These are phyloP conservation scores for Castanopsis chinensis DNA, from an alignment of 306 rosid species.

Conservation along the genomic window DNA sequence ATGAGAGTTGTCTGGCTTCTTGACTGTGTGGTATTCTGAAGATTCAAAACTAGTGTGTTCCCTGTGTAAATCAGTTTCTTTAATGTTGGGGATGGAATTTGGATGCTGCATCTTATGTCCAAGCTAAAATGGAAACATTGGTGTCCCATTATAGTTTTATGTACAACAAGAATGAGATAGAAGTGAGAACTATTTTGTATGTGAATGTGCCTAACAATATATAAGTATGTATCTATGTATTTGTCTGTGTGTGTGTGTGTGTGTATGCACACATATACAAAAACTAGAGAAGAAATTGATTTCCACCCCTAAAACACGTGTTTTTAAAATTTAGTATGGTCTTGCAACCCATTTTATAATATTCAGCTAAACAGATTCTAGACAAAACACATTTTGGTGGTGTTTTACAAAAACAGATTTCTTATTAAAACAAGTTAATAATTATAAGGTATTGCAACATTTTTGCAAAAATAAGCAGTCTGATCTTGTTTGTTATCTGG, in stretches of 20 bases:
- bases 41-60: neutral
- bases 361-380: neutral
- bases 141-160: neutral
- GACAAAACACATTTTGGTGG: neutral
- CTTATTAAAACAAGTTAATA: neutral
- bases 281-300: neutral
- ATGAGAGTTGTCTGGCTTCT: neutral
- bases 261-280: neutral
- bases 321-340: neutral
- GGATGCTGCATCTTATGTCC: neutral
- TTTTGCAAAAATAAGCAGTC: neutral
- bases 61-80: neutral
- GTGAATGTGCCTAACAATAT: neutral
- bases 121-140: neutral
- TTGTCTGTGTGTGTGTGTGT: neutral
- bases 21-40: neutral
- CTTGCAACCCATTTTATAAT: neutral
- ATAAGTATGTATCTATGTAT: neutral
- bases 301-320: neutral
- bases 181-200: neutral
- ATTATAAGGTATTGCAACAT: neutral
- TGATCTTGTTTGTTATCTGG: neutral
- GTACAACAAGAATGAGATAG: neutral
- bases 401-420: neutral
- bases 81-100: neutral